These are phyloP conservation scores for Myochromella boudieri DNA, from an alignment of 768 basidiomycete genomes.

Conservation along the genomic window DNA sequence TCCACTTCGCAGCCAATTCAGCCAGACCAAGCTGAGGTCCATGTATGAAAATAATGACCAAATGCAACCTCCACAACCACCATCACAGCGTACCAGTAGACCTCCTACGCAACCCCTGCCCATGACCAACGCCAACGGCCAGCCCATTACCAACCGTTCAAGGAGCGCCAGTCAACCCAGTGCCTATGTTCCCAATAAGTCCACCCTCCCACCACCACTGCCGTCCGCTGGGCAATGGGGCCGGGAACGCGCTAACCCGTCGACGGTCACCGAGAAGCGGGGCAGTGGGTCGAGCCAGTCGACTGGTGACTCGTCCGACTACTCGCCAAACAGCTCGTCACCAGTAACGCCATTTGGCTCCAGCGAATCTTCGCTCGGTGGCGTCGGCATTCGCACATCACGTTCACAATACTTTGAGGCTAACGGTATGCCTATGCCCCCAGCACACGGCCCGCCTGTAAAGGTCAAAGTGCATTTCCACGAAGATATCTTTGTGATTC, in stretches of 20 bases:
- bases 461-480: slow-evolving; percentile 95
- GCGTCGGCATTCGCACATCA: slow-evolving; percentile 51
- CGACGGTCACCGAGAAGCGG: slow-evolving; percentile 56
- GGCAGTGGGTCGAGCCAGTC: slow-evolving; percentile 86
- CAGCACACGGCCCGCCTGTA: slow-evolving; percentile 51
- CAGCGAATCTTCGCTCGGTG: slow-evolving; percentile 75
- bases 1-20: slow-evolving; percentile 66
- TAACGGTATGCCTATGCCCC: slow-evolving; percentile 15
- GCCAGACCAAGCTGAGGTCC: slow-evolving; percentile 57
- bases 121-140: slow-evolving; percentile 23
- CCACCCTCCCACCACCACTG: slow-evolving; percentile 58
- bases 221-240: slow-evolving; percentile 42
- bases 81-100: slow-evolving; percentile 24
- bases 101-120: slow-evolving; percentile 20
- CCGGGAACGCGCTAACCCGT: slow-evolving; percentile 36
- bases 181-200: slow-evolving; percentile 62
- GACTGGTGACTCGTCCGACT: slow-evolving; percentile 73
- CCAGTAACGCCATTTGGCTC: slow-evolving; percentile 91
- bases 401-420: slow-evolving; percentile 53
- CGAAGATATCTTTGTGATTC: slow-evolving; percentile 94
- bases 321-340: slow-evolving; percentile 83
- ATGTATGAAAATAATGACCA: too few species aligned
- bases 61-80: slow-evolving; percentile 34
- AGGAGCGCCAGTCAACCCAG: slow-evolving; percentile 81
- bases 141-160: slow-evolving; percentile 50